Base-by-base conservation (phyloP, 2,329 filamentous ascomycete genomes). In the Phaeosphaeria sp. region DNA sequence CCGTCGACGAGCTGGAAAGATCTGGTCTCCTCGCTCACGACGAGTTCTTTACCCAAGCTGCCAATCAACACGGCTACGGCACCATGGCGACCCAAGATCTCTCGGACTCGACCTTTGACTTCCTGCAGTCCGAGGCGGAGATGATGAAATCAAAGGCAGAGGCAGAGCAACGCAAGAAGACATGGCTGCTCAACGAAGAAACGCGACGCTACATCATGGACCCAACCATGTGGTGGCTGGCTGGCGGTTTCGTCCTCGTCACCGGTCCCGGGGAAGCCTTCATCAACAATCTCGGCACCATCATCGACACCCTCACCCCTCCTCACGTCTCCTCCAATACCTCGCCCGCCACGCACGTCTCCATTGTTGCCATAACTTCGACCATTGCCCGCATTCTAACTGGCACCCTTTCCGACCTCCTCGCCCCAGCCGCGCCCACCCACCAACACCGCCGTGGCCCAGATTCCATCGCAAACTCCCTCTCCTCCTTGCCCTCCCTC, bases 261-360 rank as follows among this genome's bases (percentile, higher is more conserved):
- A 91, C 93, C 53, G 95, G 95, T 0, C 94, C 95, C 0, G 94
- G 93, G n/a, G 95, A 99, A 78, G 91, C 94, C 11, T 99, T 97
- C 76, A 93, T 98, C 79, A 99, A 98, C 80, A 99, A 98, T 69
- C 80, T 99, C 10, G 95, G 95, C 36, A 97, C 93, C 22, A 89
- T 99, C 60, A 93, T 98, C 67, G 90, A 91, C 65, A 96, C 94
- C 0, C 82, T 97, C 3, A 91, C 91, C 46, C 85, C 86, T 5
- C 80, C 80, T n/a, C 85, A 85, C 15, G 88, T 87, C 18, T 72
- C 83, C 18, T 67, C 74, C 66, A 75, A 81, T 66, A 87, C 89
- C 48, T 85, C 90, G 50, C 84, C 90, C 41, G 87, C 93, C 55
- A 97, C 93, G 0, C 95, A 99, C 71, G 93, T 99, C 53, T 96